Evolutionary conservation across 805 yeast species (phyloP).

Genomic region (Clavispora asparagi): DNA sequence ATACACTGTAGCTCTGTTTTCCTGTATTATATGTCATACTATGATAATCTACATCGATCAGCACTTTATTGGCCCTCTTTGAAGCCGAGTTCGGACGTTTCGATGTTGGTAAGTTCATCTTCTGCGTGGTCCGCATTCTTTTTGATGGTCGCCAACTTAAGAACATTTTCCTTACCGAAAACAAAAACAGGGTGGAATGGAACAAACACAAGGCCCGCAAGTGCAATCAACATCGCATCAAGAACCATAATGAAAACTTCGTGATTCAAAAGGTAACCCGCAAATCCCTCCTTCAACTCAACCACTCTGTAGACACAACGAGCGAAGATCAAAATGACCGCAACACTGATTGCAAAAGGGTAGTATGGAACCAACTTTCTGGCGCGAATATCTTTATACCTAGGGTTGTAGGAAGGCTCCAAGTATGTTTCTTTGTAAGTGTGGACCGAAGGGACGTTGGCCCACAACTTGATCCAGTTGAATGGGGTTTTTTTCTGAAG

Average conservation of each 20-base stretch:
- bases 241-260: conserved; percentile 35
- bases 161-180: conserved; percentile 22
- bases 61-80: background rate
- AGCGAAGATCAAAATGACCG: conserved; percentile 30
- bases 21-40: too few relatives aligned
- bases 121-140: background rate
- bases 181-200: conserved; percentile 37
- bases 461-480: conserved; percentile 26
- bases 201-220: conserved; percentile 30
- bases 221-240: conserved; percentile 35
- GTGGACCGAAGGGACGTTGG: conserved; percentile 20
- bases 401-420: conserved; percentile 27
- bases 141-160: conserved; percentile 9
- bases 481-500: conserved; percentile 16
- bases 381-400: conserved; percentile 19
- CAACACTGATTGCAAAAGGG: conserved; percentile 30
- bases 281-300: conserved; percentile 35
- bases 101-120: background rate
- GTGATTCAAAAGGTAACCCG: conserved; percentile 31
- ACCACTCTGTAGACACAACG: conserved; percentile 36
- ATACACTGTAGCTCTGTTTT: too few relatives aligned
- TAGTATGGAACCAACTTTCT: conserved; percentile 24
- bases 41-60: too few relatives aligned
- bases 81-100: background rate
- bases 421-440: conserved; percentile 19